phyloP scores from a whole-genome alignment of 23 red algal species.

The Gracilaria domingensis region DNA sequence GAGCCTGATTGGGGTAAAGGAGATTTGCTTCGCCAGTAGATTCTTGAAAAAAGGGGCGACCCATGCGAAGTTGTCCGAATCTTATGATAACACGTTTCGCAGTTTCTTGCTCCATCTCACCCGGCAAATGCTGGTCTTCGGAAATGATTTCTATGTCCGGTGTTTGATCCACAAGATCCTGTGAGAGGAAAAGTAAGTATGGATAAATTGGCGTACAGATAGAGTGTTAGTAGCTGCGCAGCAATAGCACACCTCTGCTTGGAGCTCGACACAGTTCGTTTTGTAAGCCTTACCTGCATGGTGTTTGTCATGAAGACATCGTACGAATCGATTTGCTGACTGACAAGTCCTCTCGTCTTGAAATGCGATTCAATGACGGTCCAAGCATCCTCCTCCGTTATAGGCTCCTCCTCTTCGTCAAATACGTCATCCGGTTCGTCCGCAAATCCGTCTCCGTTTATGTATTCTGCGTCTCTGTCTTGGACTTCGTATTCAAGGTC shows the following conservation, averaged over 20 bases:
- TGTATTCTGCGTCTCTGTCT: conserved; percentile 9
- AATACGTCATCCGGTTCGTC: conserved; percentile 23
- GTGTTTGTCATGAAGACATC: conserved; percentile 92
- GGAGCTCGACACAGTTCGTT: background rate
- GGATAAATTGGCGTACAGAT: background rate
- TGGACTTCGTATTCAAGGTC: conserved; percentile 24
- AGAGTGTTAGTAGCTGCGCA: background rate
- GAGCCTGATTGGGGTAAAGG: conserved; percentile 95
- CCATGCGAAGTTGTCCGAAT: conserved; percentile 92
- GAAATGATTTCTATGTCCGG: conserved; percentile 87
- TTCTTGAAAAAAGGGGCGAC: conserved; percentile 92
- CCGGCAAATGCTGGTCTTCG: conserved; percentile 94
- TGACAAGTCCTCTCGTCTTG: conserved; percentile 90
- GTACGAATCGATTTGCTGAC: conserved; percentile 97
- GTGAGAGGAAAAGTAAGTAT: background rate
- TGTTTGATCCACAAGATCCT: conserved; percentile 89
- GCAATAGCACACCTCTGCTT: background rate
- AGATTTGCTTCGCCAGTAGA: conserved; percentile 75
- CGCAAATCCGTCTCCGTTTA: conserved; percentile 32
- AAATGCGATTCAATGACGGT: conserved; percentile 94
- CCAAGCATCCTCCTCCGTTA: conserved; percentile 89
- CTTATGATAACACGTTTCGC: conserved; percentile 78
- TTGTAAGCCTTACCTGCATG: conserved; percentile 76
- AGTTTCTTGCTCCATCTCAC: conserved; percentile 66
- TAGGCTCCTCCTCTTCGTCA: conserved; percentile 60